Evolutionary conservation across 805 yeast species (phyloP).

Genomic region (Metschnikowia bowlesiae): DNA sequence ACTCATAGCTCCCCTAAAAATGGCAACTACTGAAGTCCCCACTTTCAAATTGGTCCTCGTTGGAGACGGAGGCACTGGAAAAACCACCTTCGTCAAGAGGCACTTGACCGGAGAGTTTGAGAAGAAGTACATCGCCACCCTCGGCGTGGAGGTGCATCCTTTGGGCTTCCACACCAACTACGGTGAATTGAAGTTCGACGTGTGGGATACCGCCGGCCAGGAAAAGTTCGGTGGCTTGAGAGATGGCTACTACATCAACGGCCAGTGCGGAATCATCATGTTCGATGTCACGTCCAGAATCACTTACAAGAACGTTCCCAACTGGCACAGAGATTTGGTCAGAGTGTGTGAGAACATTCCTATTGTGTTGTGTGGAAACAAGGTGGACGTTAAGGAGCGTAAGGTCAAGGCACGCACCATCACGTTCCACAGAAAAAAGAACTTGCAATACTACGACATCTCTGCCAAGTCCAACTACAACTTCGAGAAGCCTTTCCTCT

Average conservation of each 20-base stretch:
- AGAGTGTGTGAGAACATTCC: constrained; percentile 99
- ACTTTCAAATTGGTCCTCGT: constrained; percentile 97
- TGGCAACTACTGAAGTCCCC: constrained; percentile 78
- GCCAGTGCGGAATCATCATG: constrained; percentile 99
- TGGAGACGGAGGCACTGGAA: constrained; percentile 99
- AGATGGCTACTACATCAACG: constrained; percentile 99
- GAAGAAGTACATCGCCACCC: constrained; percentile 97
- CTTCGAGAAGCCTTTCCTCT: constrained; percentile 99
- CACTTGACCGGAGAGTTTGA: constrained; percentile 99
- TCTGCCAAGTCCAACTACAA: constrained; percentile 99
- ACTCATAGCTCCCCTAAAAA: constrained; percentile 16
- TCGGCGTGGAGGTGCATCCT: constrained; percentile 99
- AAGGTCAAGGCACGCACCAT: constrained; percentile 99
- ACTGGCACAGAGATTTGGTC: constrained; percentile 99
- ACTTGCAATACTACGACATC: constrained; percentile 98
- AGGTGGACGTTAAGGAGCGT: constrained; percentile 99
- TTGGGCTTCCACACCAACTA: constrained; percentile 95
- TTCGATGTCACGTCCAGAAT: constrained; percentile 99
- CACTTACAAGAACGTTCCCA: constrained; percentile 99
- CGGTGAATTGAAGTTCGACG: constrained; percentile 98
- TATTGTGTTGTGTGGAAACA: constrained; percentile 98
- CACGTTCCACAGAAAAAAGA: constrained; percentile 99
- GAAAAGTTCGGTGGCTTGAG: constrained; percentile 99
- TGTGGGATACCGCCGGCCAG: constrained; percentile 99
- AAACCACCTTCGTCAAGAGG: constrained; percentile 99